These are phyloP conservation scores for Chlorencoelia australis DNA, from an alignment of 2,329 filamentous ascomycete genomes.

Conservation along the genomic window DNA sequence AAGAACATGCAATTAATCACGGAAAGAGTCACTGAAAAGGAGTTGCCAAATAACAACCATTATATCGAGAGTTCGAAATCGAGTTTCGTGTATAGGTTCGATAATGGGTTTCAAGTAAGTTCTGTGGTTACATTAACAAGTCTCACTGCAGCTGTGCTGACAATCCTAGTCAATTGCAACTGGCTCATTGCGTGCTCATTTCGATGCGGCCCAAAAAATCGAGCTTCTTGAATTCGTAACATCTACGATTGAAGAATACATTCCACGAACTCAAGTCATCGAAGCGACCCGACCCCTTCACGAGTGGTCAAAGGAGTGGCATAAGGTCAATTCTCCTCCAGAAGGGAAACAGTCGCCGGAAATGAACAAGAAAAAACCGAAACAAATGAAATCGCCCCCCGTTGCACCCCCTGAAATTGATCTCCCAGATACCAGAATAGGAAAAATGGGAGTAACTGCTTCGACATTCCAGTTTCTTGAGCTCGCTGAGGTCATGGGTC, in stretches of 20 bases:
- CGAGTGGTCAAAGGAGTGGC: slow-evolving; percentile 57
- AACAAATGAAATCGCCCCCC: slow-evolving; percentile 48
- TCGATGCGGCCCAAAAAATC: slow-evolving; percentile 70
- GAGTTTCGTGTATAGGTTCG: slow-evolving; percentile 83
- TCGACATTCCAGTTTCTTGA: slow-evolving; percentile 56
- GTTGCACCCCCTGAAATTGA: slow-evolving; percentile 49
- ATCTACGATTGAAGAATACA: slow-evolving; percentile 68
- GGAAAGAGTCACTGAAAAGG: slow-evolving; percentile 52
- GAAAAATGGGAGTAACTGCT: slow-evolving; percentile 49
- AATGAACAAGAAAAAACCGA: slow-evolving; percentile 58
- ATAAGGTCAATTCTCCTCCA: slow-evolving; percentile 41
- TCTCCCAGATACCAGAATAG: slow-evolving; percentile 49
- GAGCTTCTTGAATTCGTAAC: slow-evolving; percentile 78
- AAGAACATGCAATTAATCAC: slow-evolving; percentile 78
- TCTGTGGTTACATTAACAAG: neutral
- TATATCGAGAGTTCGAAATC: slow-evolving; percentile 68
- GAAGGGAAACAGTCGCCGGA: slow-evolving; percentile 53
- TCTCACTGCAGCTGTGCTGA: slow-evolving; percentile 20
- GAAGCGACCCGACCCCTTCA: slow-evolving; percentile 52
- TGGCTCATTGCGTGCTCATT: slow-evolving; percentile 70
- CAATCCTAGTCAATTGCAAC: slow-evolving; percentile 55
- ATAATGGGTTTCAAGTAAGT: slow-evolving; percentile 70
- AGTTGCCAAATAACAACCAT: slow-evolving; percentile 52
- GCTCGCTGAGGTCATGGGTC: slow-evolving; percentile 56
- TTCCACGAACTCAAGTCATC: slow-evolving; percentile 58